Conservation (phyloP, 2,329 filamentous ascomycete genomes). For the Xylaria hypoxylon region DNA sequence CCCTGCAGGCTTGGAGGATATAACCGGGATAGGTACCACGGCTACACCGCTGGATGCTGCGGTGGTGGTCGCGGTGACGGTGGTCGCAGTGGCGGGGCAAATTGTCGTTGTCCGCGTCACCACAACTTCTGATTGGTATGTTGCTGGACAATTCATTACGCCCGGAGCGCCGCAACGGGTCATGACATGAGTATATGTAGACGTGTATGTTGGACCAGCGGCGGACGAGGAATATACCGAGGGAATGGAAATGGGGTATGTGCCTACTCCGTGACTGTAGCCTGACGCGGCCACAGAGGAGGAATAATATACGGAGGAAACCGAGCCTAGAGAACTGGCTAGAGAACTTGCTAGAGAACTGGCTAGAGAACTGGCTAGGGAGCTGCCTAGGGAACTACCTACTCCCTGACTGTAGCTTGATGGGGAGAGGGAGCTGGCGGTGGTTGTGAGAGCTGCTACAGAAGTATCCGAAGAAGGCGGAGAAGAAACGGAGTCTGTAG, state of each 20-base stretch:
- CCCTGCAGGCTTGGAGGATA: not conserved
- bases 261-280: conserved; percentile 11
- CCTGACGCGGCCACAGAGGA: not conserved
- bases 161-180: conserved; percentile 29
- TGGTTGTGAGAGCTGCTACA: not conserved
- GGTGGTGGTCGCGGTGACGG: not conserved
- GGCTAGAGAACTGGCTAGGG: too few relatives aligned
- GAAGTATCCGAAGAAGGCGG: not conserved
- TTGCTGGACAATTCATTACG: conserved; percentile 32
- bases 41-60: not conserved
- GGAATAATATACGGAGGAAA: not conserved
- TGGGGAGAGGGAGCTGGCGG: not conserved
- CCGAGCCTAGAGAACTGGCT: not conserved
- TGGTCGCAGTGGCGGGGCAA: conserved; percentile 15
- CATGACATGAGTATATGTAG: conserved; percentile 30
- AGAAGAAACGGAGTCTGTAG: conserved; percentile 12
- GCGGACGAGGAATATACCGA: conserved; percentile 9
- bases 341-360: too few relatives aligned
- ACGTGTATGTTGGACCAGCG: conserved; percentile 28
- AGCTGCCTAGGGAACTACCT: not conserved
- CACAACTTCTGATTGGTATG: conserved; percentile 29
- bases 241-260: conserved; percentile 10
- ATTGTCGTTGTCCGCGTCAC: conserved; percentile 32
- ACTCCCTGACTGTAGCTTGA: conserved; percentile 7
- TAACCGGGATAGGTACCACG: not conserved